phyloP scores from a whole-genome alignment of 192 early-diverging fungal species.

The Thamnidium elegans region DNA sequence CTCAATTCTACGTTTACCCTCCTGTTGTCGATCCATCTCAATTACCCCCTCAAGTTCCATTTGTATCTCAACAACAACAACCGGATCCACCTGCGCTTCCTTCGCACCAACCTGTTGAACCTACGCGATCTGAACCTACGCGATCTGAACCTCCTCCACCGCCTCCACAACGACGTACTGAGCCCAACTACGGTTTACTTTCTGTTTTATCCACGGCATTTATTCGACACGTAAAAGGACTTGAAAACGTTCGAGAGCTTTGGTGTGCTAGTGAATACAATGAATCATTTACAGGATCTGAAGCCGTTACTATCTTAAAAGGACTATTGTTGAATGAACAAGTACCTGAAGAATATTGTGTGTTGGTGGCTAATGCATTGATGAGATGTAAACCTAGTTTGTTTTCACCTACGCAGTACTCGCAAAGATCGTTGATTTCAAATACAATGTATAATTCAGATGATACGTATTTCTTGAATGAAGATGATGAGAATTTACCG shows the following conservation, averaged over 20 bases:
- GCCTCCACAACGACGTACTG: not conserved
- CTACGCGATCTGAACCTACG: not conserved
- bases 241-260: conserved; percentile 21
- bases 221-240: conserved; percentile 4
- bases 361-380: conserved; percentile 27
- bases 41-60: not conserved
- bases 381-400: conserved; percentile 32
- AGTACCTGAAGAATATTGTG: conserved; percentile 15
- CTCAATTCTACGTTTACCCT: not conserved
- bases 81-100: not conserved
- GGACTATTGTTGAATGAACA: conserved; percentile 20
- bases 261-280: conserved; percentile 28
- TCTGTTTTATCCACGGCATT: conserved; percentile 21
- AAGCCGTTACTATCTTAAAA: conserved; percentile 28
- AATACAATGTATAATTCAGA: conserved; percentile 36
- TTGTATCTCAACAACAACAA: not conserved
- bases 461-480: conserved; percentile 32
- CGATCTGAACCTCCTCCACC: not conserved
- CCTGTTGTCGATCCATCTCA: not conserved
- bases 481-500: conserved; percentile 50
- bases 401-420: conserved; percentile 27
- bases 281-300: conserved; percentile 31
- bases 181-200: conserved; percentile 20
- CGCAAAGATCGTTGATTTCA: conserved; percentile 26
- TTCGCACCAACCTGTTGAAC: not conserved